Evolutionary conservation across 768 basidiomycete species (phyloP), one percentile per base, ranked within the genome.

Genomic region (Tephrocybe sp.): DNA sequence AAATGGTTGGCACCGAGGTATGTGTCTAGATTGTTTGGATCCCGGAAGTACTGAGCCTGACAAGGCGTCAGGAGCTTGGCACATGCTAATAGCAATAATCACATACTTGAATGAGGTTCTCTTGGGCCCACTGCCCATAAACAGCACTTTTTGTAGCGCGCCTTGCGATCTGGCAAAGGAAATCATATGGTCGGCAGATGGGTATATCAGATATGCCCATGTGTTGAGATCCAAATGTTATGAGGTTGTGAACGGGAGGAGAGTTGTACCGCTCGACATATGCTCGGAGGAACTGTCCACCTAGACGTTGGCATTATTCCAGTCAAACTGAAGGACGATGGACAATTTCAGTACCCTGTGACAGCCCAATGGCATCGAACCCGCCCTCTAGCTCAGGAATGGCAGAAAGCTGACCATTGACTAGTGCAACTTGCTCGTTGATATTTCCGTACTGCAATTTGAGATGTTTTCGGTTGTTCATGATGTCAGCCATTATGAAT

Each of bases 341-440:
- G 10, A 21, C 16, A 21, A 10, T 12, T n/a, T 18, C 24, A 65
- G 24, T 34, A 75, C 86, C 91, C 77, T 94, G 91, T 1, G 91
- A 93, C 65, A 94, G 85, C 1, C 91, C 91, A 44, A 94, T 83
- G 13, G 87, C 91, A 61, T 92, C 90, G 57, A 93, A 94, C 2
- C 91, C 91, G 23, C 59, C 59, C 41, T 71, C 53, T 13, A 94
- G 76, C 57, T 91, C 83, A 1, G 80, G 74, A 27, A 93, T 76
- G 1, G 66, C 73, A 24, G 72, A 68, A 3, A 94, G 68, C 61
- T 93, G 88, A 23, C 74, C 69, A 12, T 85, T 75, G 5, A 86
- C 90, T 24, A 75, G 31, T 18, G 72, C 76, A 3, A 94, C 58
- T 60, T 94, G 91, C 4, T 80, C 74, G 47, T 89, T 75, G 31